Evolutionary conservation across 768 basidiomycete genomes (phyloP).

Genomic region (Pisolithus orientalis): DNA sequence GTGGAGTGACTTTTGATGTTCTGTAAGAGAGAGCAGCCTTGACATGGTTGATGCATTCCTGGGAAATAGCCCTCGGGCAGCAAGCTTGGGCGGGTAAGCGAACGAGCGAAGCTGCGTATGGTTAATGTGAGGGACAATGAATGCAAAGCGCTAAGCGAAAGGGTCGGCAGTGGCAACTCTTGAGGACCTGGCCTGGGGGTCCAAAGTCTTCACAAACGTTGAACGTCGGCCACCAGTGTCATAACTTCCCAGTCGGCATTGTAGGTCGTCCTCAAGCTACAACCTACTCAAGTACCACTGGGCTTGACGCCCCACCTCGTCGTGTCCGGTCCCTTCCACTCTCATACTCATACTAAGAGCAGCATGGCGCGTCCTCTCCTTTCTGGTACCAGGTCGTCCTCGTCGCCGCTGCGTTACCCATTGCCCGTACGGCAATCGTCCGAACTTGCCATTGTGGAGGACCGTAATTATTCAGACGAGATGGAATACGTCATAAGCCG

Average conservation of each 20-base stretch:
- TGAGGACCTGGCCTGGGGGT: background rate
- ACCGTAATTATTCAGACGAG: background rate
- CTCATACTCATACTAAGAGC: background rate
- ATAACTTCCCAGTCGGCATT: background rate
- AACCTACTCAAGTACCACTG: background rate
- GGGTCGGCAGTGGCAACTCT: background rate
- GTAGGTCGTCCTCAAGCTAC: background rate
- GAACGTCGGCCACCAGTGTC: background rate
- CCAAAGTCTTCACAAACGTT: background rate
- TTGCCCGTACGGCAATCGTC: background rate
- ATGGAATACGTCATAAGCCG: background rate
- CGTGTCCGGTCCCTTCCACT: background rate
- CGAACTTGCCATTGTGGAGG: background rate
- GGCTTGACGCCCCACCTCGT: background rate
- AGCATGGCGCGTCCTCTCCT: background rate
- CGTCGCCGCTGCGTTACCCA: background rate
- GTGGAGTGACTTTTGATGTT: background rate
- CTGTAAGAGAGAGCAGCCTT: background rate
- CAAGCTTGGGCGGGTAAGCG: background rate
- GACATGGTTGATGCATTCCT: background rate
- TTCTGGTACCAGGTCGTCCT: background rate
- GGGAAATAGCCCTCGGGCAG: background rate
- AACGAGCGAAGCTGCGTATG: no score
- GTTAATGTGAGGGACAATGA: background rate
- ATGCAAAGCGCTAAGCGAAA: background rate